Evolutionary conservation across 768 basidiomycete genomes (phyloP), one percentile per base, ranked within the genome.

Genomic region (Boletus fagicola): DNA sequence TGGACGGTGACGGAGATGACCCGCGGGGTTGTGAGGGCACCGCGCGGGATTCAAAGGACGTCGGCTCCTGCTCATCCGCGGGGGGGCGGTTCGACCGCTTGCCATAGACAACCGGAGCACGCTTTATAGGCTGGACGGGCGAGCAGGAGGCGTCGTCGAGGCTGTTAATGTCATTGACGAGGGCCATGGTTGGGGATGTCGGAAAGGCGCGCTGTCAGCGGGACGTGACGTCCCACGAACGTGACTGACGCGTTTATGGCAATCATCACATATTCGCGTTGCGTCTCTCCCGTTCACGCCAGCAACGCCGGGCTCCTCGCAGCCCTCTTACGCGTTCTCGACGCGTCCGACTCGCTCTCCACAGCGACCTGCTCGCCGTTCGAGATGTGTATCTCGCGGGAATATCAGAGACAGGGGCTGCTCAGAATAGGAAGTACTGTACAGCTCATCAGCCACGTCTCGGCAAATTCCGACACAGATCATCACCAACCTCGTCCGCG

Each of bases 201-300:
- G 20, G 22, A 10, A 50, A 53, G 51, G 35, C 28, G 42, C 46
- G 46, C 47, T n/a, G 58, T 42, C 49, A 36, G 54, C 50, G 38
- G 56, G 51, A 57, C 53, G 66, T 70, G 63, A 68, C 60, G 53
- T 62, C 72, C 62, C 73, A 73, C 72, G 63, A 59, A 53, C 44
- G 72, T 73, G 72, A 73, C 72, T 16, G 42, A 60, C 71, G 71
- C 71, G 71, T 74, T 71, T 73, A 54, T 64, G 67, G 72, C 53
- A 71, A 65, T 61, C 56, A 57, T 42, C 62, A 50, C 51, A 57
- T 60, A 18, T 49, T 46, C 65, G 58, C 65, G 68, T 60, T 68
- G 62, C 53, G 66, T 57, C 62, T 24, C 10, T 11, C 58, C 36
- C 36, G 42, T 31, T 31, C 35, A 13, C 46, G 6, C 38, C 51